phyloP scores from a whole-genome alignment of 2,329 filamentous ascomycete species.

The Tolypocladium ovalisporum region DNA sequence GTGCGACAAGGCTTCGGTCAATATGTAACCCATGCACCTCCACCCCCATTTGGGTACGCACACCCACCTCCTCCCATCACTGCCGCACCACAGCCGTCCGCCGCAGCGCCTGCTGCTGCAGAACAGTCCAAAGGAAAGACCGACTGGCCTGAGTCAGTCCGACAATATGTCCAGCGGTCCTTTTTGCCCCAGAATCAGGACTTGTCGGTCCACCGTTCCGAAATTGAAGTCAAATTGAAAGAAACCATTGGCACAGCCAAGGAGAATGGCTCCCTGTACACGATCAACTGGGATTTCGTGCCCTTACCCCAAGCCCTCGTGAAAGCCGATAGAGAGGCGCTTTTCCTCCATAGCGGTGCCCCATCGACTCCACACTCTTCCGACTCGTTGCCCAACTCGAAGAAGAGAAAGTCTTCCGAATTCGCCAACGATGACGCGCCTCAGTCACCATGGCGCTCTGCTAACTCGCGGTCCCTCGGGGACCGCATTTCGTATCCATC shows the following conservation, averaged over 20 bases:
- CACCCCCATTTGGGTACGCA: slow-evolving; percentile 19
- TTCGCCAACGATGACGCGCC: slow-evolving; percentile 41
- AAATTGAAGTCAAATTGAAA: slow-evolving; percentile 80
- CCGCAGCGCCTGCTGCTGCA: slow-evolving; percentile 14
- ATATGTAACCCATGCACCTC: slow-evolving; percentile 25
- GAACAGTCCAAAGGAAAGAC: slow-evolving; percentile 46
- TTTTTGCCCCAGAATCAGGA: slow-evolving; percentile 67
- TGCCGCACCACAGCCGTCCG: slow-evolving; percentile 18
- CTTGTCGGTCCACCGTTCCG: slow-evolving; percentile 47
- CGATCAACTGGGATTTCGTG: slow-evolving; percentile 72
- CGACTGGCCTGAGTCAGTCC: slow-evolving; percentile 74
- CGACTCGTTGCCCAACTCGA: slow-evolving; percentile 32
- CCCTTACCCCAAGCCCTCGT: slow-evolving; percentile 81
- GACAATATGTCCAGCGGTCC: slow-evolving; percentile 78
- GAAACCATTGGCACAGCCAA: slow-evolving; percentile 74
- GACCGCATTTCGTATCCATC: slow-evolving; percentile 61
- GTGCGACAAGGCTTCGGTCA: slow-evolving; percentile 49
- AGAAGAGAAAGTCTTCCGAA: slow-evolving; percentile 77
- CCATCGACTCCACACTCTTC: slow-evolving; percentile 10
- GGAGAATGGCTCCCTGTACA: slow-evolving; percentile 58
- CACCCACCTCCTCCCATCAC: slow-evolving; percentile 13
- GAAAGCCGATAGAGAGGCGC: slow-evolving; percentile 52
- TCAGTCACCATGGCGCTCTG: slow-evolving; percentile 64
- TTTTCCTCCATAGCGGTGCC: slow-evolving; percentile 29
- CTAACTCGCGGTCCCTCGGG: slow-evolving; percentile 54